phyloP scores from a whole-genome alignment of 2,329 filamentous ascomycete genomes.

The Chaetomiaceae sp. region DNA sequence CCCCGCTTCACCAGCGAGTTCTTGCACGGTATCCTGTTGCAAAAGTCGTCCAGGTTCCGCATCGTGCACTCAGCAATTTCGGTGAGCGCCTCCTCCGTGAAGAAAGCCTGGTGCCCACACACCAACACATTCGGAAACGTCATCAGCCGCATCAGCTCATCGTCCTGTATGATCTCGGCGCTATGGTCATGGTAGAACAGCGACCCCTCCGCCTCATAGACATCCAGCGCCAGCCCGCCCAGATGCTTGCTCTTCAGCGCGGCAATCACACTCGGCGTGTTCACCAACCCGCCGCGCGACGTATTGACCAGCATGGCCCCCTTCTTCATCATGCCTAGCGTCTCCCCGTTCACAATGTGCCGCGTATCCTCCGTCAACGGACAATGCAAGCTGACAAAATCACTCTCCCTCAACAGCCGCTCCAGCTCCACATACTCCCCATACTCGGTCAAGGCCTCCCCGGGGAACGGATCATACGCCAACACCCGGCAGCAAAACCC shows the following conservation, averaged over 20 bases:
- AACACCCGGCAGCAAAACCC: slow-evolving; percentile 62
- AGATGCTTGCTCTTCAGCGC: slow-evolving; percentile 58
- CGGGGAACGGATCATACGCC: slow-evolving; percentile 55
- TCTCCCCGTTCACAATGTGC: slow-evolving; percentile 54
- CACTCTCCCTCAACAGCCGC: slow-evolving; percentile 49
- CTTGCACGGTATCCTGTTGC: slow-evolving; percentile 32
- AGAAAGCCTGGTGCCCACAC: slow-evolving; percentile 66
- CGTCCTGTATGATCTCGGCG: slow-evolving; percentile 61
- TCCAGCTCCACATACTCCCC: slow-evolving; percentile 54
- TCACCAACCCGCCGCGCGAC: slow-evolving; percentile 60
- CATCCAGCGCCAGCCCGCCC: slow-evolving; percentile 61
- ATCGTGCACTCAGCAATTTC: slow-evolving; percentile 61
- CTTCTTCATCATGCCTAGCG: slow-evolving; percentile 53
- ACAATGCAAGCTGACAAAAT: slow-evolving; percentile 64
- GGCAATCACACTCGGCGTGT: slow-evolving; percentile 55
- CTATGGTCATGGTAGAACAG: slow-evolving; percentile 65
- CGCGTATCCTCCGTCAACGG: slow-evolving; percentile 57
- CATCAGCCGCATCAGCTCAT: slow-evolving; percentile 60
- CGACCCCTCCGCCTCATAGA: slow-evolving; percentile 62
- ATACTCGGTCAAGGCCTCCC: slow-evolving; percentile 43
- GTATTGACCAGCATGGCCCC: slow-evolving; percentile 64
- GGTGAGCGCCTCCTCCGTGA: slow-evolving; percentile 60
- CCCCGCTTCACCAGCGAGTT: slow-evolving; percentile 35
- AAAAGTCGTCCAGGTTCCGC: slow-evolving; percentile 50
- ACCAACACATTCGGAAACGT: slow-evolving; percentile 66